These are phyloP conservation scores for Microdochium paspali DNA, from an alignment of 2,329 filamentous ascomycete genomes.

Conservation along the genomic window DNA sequence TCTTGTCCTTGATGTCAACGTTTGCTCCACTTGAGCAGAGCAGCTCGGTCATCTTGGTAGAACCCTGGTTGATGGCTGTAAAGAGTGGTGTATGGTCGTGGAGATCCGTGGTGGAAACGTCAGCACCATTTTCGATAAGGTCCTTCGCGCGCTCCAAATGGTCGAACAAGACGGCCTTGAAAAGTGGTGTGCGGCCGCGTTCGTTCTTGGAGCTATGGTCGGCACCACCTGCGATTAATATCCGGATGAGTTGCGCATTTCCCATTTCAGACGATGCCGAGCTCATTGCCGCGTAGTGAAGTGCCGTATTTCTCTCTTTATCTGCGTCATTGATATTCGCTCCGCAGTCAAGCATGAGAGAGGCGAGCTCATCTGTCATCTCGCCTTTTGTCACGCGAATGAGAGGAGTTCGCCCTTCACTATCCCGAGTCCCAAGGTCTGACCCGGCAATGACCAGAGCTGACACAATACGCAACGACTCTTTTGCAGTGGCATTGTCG, in stretches of 20 bases:
- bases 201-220: conserved; percentile 9
- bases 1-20: conserved; percentile 12
- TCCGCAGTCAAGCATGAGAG: conserved; percentile 12
- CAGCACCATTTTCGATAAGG: conserved; percentile 12
- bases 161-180: conserved; percentile 10
- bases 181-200: conserved; percentile 10
- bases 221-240: conserved; percentile 10
- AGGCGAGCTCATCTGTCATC: conserved; percentile 10
- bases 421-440: conserved; percentile 6
- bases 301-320: conserved; percentile 10
- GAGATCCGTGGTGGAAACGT: conserved; percentile 9
- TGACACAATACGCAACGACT: conserved; percentile 9
- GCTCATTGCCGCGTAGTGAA: conserved; percentile 11
- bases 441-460: conserved; percentile 10
- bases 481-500: conserved; percentile 6
- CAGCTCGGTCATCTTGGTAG: conserved; percentile 6
- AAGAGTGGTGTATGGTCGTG: conserved; percentile 11
- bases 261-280: conserved; percentile 7
- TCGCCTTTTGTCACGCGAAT: conserved; percentile 11
- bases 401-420: conserved; percentile 9
- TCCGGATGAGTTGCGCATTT: conserved; percentile 8
- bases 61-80: conserved; percentile 10
- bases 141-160: conserved; percentile 7
- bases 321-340: conserved; percentile 8
- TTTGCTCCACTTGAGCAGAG: conserved; percentile 11